Base-by-base conservation (phyloP, 305 asterid species). In the Fraxinus latifolia region DNA sequence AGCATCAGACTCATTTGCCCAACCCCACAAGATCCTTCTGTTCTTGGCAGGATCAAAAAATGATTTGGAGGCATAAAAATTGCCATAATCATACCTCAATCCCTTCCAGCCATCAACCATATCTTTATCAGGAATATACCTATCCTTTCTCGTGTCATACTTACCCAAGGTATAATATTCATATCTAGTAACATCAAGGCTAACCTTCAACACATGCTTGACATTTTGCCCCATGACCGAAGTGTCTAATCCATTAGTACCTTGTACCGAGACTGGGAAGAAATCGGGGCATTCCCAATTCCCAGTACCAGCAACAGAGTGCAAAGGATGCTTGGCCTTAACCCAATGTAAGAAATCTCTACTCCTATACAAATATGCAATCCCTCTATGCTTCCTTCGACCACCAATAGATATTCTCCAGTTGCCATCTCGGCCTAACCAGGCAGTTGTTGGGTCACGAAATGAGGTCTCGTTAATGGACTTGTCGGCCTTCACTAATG, bases 271-370 rank as follows among this genome's bases (percentile, higher is more conserved):
- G 0, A 88, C 90, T 0, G 93, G 94, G 14, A 32, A 91, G 34
- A 91, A 89, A 58, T 91, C 91, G 0, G 91, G 93, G 60, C 94
- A 91, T n/a, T 91, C 86, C 91, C 92, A 91, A 39, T 84, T 89
- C 14, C 90, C 91, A 0, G 89, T 87, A 12, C 87, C 83, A 0
- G 14, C 55, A 0, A 5, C 9, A 1, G 87, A 44, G 71, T 89
- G 90, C 86, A 91, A 23, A 0, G 83, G 90, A 29, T 88, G 83
- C 21, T 86, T 53, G 12, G 78, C 86, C 85, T 84, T 88, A 19
- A 72, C 76, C 93, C 91, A 90, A 3, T 85, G 85, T 14, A 62
- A 34, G 55, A 91, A 89, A 44, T 89, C 87, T 58, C 6, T 86
- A n/a, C 94, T 91, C 34, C 34, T 31, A 31, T 31, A 31, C 34